phyloP scores from a whole-genome alignment of 2,329 filamentous ascomycete genomes.

The Coccinonectria pachysandricola region DNA sequence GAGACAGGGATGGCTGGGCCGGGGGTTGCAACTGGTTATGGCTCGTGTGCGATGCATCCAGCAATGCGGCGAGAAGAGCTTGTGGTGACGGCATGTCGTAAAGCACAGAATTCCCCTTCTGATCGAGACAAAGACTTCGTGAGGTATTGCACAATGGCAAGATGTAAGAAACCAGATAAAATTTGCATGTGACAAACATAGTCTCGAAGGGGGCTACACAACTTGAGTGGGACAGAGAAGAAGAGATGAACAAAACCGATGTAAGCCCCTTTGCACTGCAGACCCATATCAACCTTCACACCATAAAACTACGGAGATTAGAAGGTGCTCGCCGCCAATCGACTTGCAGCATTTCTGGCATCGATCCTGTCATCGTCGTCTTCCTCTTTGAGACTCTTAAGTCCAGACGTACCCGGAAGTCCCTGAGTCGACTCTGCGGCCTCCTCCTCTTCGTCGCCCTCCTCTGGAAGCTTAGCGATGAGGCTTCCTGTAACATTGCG shows the following conservation, averaged over 20 bases:
- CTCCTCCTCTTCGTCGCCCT: constrained; percentile 42
- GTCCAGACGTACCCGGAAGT: constrained; percentile 28
- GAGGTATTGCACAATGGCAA: no score
- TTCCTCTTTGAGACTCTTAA: constrained; percentile 59
- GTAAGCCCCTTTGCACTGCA: constrained; percentile 9
- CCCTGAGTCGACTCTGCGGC: constrained; percentile 26
- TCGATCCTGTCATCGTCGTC: constrained; percentile 91
- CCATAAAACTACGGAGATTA: constrained; percentile 29
- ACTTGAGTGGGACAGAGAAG: no score
- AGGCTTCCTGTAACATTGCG: constrained; percentile 68
- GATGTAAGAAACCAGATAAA: constrained; percentile 7
- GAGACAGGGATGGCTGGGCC: no score
- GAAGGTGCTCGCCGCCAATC: constrained; percentile 90
- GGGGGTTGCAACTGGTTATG: no score
- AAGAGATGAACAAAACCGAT: constrained; percentile 9
- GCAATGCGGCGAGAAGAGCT: no score
- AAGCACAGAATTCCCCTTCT: no score
- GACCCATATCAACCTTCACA: constrained; percentile 8
- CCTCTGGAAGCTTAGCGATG: constrained; percentile 53
- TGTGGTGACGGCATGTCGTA: no score
- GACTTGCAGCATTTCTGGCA: constrained; percentile 87
- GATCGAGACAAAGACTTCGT: no score
- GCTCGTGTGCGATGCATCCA: no score
- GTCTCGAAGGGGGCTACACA: no score
- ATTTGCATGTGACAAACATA: constrained; percentile 16